Percentiles rank a stretch among this genome's conserved stretches.
Evolutionary conservation across 495 filamentous ascomycete genomes (phyloP).

Genomic region (Polyplosphaeria fusca): DNA sequence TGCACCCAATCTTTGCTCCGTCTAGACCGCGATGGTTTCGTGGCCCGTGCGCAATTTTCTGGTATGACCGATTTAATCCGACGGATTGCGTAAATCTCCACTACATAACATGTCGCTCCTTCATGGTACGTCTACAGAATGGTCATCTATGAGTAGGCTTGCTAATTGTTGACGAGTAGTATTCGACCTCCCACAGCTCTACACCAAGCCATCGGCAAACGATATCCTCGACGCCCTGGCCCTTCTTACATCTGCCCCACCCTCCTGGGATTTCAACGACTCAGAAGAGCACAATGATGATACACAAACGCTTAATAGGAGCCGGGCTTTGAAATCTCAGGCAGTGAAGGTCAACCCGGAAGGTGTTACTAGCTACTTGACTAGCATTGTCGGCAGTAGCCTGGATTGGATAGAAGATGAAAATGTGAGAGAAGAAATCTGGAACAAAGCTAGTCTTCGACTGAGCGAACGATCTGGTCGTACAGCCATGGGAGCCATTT

Average conservation of each 20-base stretch:
- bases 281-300: background rate
- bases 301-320: background rate
- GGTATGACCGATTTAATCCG: too few species aligned
- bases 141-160: background rate
- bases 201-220: constrained; percentile 44
- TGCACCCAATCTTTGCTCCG: too few species aligned
- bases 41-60: too few species aligned
- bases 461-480: constrained; percentile 83
- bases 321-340: background rate
- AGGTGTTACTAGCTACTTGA: constrained; percentile 59
- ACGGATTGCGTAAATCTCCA: too few species aligned
- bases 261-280: constrained; percentile 43
- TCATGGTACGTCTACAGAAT: constrained; percentile 6
- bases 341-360: constrained; percentile 35
- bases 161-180: constrained; percentile 37
- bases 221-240: constrained; percentile 40
- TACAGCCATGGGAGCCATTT: constrained; percentile 75
- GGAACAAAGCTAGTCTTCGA: constrained; percentile 73
- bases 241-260: constrained; percentile 40
- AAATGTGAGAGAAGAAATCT: constrained; percentile 67
- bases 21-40: too few species aligned
- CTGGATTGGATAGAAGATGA: constrained; percentile 74
- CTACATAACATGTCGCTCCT: constrained; percentile 4
- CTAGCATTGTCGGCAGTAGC: constrained; percentile 68
- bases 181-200: constrained; percentile 49